Base-by-base conservation (phyloP, 768 basidiomycete genomes). In the Cubamyces sp. region DNA sequence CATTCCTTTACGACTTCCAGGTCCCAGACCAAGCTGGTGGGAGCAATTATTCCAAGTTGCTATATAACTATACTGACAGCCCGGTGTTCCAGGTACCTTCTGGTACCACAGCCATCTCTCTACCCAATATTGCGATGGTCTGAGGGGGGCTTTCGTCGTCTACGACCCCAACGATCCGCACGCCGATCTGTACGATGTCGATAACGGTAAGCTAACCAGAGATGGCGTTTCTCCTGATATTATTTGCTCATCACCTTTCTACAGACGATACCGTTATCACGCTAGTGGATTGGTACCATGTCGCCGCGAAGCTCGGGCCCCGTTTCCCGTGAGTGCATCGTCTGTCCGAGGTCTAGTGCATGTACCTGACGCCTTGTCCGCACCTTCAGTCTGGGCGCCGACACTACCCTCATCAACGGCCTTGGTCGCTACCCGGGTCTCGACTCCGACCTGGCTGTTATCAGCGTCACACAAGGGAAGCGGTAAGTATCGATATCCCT, bases 341-440 rank as follows among this genome's bases (percentile, higher is more conserved):
- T 1, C 18, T n/a, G 34, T 28, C 21, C 16, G 4, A 7, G 39
- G 47, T 34, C 26, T 66, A 59, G 52, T 75, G 0, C 71, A 69
- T 54, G 26, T 23, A 12, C n/a, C 30, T 12, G 3, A 16, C 42
- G 11, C 16, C 8, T 3, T 26, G 11, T 28, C n/a, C 43, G 19
- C 26, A 34, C 11, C 18, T 28, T 11, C 34, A 53, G 46, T 28
- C 68, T 66, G 8, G 69, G 74, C 3, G 62, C 73, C 6, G 74
- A 79, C 43, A 65, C 77, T 5, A 80, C 78, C n/a, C 69, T 78
- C 6, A 81, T 82, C 64, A 82, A 82, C 48, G 82, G 82, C 3
- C 43, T 74, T 2, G 81, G 81, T 19, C 78, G 81, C 21, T 74
- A 71, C 56, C 15, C 64, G 6, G 71, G 72, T 34, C 77, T 75